Evolutionary conservation across 2,329 filamentous ascomycete species (phyloP).

Genomic region (Tolypocladium nubicola): DNA sequence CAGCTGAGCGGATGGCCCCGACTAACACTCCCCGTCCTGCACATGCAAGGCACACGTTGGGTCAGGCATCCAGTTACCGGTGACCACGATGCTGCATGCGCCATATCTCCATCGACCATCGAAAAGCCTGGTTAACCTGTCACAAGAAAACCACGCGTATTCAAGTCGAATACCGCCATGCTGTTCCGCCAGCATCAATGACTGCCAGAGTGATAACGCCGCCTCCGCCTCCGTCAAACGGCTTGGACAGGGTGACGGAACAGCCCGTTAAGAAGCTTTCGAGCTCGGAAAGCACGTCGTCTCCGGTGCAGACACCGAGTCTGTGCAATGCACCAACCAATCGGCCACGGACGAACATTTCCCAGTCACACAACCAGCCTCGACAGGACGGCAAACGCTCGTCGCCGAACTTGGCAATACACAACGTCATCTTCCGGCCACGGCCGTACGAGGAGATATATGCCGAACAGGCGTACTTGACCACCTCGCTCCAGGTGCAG

Average conservation of each 20-base stretch:
- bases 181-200: not conserved
- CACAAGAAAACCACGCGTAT: not conserved
- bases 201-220: not conserved
- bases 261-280: not conserved
- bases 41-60: not conserved
- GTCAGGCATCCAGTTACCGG: not conserved
- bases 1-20: not conserved
- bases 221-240: not conserved
- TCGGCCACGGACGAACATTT: not conserved
- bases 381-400: not conserved
- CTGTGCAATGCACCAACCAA: not conserved
- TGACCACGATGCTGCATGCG: not conserved
- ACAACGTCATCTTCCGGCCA: conserved; percentile 19
- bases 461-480: conserved; percentile 36
- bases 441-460: conserved; percentile 31
- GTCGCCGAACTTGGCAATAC: not conserved
- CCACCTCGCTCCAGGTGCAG: conserved; percentile 28
- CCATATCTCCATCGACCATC: not conserved
- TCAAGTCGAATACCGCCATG: not conserved
- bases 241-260: too few species aligned
- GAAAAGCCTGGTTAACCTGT: not conserved
- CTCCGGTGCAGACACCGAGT: not conserved
- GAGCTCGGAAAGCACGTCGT: not conserved
- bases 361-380: not conserved
- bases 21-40: not conserved